These are phyloP conservation scores for Adansonia rubrostipa DNA, from an alignment of 441 rosid species.

Conservation along the genomic window DNA sequence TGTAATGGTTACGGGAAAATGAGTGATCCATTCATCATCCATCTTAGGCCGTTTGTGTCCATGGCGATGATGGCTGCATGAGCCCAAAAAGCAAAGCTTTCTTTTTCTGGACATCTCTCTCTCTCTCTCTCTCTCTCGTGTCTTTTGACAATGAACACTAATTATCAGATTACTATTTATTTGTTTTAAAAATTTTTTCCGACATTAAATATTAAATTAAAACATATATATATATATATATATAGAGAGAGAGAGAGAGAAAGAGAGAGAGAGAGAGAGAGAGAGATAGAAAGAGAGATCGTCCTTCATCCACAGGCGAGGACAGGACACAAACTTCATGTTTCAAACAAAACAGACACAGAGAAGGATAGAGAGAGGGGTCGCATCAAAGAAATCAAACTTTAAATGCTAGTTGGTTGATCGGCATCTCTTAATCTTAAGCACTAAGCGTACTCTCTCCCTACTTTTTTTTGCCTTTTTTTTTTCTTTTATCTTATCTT, in stretches of 20 bases:
- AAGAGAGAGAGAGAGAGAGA: not conserved
- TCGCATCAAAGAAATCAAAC: conserved; percentile 36
- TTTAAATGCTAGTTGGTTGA: conserved; percentile 70
- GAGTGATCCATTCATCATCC: not conserved
- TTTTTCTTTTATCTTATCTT: not conserved
- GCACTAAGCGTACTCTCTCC: conserved; percentile 38
- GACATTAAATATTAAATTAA: not conserved
- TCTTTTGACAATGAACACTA: not conserved
- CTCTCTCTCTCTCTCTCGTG: too few relatives aligned
- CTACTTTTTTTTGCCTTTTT: not conserved
- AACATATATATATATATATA: too few relatives aligned
- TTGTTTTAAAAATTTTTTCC: not conserved
- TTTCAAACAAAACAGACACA: conserved; percentile 31
- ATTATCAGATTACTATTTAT: not conserved
- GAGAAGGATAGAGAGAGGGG: conserved; percentile 21
- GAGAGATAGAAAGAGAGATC: not conserved
- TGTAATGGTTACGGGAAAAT: not conserved
- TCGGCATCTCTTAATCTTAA: conserved; percentile 35
- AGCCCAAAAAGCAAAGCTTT: too few relatives aligned
- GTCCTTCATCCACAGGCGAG: conserved; percentile 23
- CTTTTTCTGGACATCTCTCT: too few relatives aligned
- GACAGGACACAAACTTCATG: conserved; percentile 7
- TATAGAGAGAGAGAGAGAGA: not conserved
- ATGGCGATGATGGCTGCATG: too few relatives aligned
- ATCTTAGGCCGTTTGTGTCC: not conserved